Conservation (phyloP, 306 rosid species). For the Medicago arabica region DNA sequence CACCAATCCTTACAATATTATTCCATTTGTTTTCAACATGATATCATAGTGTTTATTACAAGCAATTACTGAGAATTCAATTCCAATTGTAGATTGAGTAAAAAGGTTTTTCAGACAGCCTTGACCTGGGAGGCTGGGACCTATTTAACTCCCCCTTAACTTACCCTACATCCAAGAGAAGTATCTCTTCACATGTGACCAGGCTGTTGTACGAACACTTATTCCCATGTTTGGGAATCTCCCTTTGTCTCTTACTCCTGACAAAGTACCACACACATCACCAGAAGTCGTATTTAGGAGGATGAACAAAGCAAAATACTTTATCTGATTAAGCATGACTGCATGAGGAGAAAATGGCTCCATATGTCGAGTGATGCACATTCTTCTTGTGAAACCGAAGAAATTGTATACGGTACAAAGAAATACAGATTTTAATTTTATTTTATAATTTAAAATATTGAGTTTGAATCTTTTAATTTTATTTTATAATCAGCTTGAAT, state of each 20-base stretch:
- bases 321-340: constrained; percentile 4
- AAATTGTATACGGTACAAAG: no score
- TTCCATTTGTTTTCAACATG: constrained; percentile 10
- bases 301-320: constrained; percentile 27
- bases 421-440: no score
- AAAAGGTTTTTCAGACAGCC: background rate
- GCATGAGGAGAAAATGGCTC: background rate
- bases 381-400: background rate
- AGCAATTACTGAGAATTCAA: constrained; percentile 3
- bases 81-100: background rate
- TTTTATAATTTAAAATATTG: no score
- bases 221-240: background rate
- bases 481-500: no score
- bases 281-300: background rate
- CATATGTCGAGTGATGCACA: background rate
- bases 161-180: constrained; percentile 10
- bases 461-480: no score
- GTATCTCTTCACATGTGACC: constrained; percentile 40
- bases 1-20: constrained; percentile 1
- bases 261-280: constrained; percentile 1
- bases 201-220: constrained; percentile 29
- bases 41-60: background rate
- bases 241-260: constrained; percentile 37
- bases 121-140: constrained; percentile 34
- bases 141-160: constrained; percentile 12